A percentile compares a stretch with the other conserved stretches of the same genome.
Evolutionary conservation across 192 early-diverging fungal genomes (phyloP).

Genomic region (Dissophora globulifera): DNA sequence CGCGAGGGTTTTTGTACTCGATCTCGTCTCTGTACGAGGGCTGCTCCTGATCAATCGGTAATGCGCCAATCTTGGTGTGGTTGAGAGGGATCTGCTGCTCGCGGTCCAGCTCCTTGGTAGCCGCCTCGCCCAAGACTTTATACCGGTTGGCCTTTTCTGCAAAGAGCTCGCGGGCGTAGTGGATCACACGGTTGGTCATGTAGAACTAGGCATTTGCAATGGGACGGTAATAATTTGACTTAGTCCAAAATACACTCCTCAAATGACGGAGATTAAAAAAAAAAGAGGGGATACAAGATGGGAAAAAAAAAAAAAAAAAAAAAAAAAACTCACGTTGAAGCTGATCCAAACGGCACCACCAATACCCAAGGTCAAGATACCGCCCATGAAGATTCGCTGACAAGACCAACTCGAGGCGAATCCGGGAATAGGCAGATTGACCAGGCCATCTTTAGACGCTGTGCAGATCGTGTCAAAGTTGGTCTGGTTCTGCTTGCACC

Average conservation of each 20-base stretch:
- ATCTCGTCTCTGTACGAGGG: conserved; percentile 48
- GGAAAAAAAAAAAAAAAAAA: too few relatives aligned
- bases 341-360: conserved; percentile 34
- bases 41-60: conserved; percentile 12
- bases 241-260: neutral
- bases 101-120: conserved; percentile 40
- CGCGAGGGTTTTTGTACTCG: conserved; percentile 34
- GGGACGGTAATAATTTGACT: neutral
- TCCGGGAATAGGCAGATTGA: conserved; percentile 14
- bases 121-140: conserved; percentile 46
- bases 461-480: conserved; percentile 25
- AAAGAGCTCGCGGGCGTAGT: conserved; percentile 49
- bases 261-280: neutral
- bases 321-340: conserved; percentile 29
- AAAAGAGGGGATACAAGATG: too few relatives aligned
- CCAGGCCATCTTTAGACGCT: conserved; percentile 13
- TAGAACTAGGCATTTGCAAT: conserved; percentile 16
- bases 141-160: conserved; percentile 19
- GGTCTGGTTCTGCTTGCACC: conserved; percentile 27
- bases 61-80: conserved; percentile 36
- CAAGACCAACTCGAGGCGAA: conserved; percentile 37
- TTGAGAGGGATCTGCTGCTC: conserved; percentile 52
- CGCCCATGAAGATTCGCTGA: conserved; percentile 19
- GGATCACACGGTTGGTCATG: conserved; percentile 53
- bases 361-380: conserved; percentile 21